phyloP scores from a whole-genome alignment of 257 asterid species.

The Scutellaria minor region DNA sequence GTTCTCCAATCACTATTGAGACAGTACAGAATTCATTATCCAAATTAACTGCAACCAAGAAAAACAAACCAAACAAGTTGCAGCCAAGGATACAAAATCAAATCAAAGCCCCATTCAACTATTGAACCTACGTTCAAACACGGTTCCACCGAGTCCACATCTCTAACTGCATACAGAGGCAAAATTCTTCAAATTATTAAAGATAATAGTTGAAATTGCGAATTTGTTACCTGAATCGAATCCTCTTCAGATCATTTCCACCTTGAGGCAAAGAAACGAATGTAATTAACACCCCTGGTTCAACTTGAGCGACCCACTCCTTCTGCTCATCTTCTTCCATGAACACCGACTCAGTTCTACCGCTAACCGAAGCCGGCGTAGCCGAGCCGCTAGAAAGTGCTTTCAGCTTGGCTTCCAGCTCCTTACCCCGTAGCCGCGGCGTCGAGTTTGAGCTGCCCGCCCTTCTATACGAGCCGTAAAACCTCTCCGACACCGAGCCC shows the following conservation, averaged over 20 bases:
- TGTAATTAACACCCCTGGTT: conserved; percentile 93
- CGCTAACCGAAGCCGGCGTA: conserved; percentile 90
- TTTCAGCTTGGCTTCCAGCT: conserved; percentile 67
- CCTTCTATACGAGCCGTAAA: conserved; percentile 69
- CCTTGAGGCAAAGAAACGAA: conserved; percentile 82
- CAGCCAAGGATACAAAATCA: conserved; percentile 23
- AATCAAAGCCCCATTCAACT: conserved; percentile 29
- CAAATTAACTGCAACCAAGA: conserved; percentile 36
- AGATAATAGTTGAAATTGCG: not conserved
- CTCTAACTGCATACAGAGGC: not conserved
- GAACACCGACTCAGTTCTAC: conserved; percentile 73
- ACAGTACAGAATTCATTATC: conserved; percentile 25
- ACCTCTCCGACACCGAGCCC: conserved; percentile 68
- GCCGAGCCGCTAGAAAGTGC: conserved; percentile 81
- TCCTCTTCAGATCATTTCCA: conserved; percentile 91
- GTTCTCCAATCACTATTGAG: conserved; percentile 28
- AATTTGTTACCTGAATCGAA: conserved; percentile 77
- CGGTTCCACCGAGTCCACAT: conserved; percentile 34
- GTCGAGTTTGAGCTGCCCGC: conserved; percentile 63
- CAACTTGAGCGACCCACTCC: conserved; percentile 99
- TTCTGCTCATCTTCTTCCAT: conserved; percentile 87
- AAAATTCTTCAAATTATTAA: conserved; percentile 17
- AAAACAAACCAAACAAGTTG: conserved; percentile 11
- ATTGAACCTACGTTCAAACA: conserved; percentile 29
- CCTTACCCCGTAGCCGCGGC: conserved; percentile 66